A percentile compares a stretch with the other conserved stretches of the same genome.
Evolutionary conservation across 2,329 filamentous ascomycete species (phyloP).

Genomic region (Truncatella angustata): DNA sequence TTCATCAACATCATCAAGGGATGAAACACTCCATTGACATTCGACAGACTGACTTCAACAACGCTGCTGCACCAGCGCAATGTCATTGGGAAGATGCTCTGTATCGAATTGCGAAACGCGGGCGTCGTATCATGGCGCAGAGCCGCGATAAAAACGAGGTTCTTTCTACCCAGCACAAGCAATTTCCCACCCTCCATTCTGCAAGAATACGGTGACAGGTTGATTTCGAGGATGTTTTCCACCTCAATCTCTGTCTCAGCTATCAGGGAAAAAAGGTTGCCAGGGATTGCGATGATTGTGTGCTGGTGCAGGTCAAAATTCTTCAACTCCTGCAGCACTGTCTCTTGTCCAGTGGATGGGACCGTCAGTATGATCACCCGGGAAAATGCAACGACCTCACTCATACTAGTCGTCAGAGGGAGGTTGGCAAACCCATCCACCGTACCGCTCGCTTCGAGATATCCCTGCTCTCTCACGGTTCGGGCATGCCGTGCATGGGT

Average conservation of each 20-base stretch:
- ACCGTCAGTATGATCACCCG: constrained; percentile 20
- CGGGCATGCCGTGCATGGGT: constrained; percentile 15
- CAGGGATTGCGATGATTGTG: constrained; percentile 21
- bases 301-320: constrained; percentile 13
- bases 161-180: constrained; percentile 19
- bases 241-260: constrained; percentile 14
- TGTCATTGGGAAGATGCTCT: constrained; percentile 18
- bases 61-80: constrained; percentile 24
- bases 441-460: constrained; percentile 11
- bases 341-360: constrained; percentile 18
- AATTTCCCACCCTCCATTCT: constrained; percentile 18
- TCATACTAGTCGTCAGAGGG: constrained; percentile 17
- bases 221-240: constrained; percentile 21
- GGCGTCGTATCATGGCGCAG: constrained; percentile 3
- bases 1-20: constrained; percentile 26
- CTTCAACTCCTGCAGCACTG: constrained; percentile 13
- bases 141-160: constrained; percentile 5
- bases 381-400: constrained; percentile 19
- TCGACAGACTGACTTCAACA: constrained; percentile 23
- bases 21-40: constrained; percentile 27
- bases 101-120: constrained; percentile 8
- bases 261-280: constrained; percentile 22
- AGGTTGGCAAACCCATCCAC: constrained; percentile 14
- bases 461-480: constrained; percentile 1
- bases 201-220: constrained; percentile 23